Percentiles rank a stretch among this genome's conserved stretches.
phyloP scores from a whole-genome alignment of 78 protist genomes.

The slime mould (Dictyostelium discoideum) region DNA sequence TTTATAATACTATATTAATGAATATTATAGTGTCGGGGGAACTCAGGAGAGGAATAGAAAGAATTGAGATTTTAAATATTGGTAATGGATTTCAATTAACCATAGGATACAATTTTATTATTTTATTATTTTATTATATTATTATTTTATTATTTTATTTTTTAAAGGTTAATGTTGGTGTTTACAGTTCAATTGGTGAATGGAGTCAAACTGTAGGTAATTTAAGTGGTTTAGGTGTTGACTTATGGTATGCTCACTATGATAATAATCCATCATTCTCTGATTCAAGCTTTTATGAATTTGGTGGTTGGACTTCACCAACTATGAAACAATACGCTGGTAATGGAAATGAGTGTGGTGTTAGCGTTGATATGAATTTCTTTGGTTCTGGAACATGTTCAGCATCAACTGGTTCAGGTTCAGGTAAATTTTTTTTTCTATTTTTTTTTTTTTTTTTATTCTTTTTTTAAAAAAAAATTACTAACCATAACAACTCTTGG shows the following conservation, averaged over 20 bases:
- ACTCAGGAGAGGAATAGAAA: background rate
- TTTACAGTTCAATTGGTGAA: slow-evolving; percentile 21
- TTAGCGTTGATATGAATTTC: slow-evolving; percentile 27
- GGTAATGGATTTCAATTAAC: background rate
- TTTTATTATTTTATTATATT: slow-evolving; percentile 16
- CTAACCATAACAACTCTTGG: too few species aligned
- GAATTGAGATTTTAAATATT: background rate
- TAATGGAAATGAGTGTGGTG: slow-evolving; percentile 24
- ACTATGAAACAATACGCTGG: slow-evolving; percentile 45
- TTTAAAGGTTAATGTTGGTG: background rate
- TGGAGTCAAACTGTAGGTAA: slow-evolving; percentile 48
- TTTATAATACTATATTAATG: too few species aligned
- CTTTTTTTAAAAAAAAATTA: too few species aligned
- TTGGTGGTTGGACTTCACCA: slow-evolving; percentile 73
- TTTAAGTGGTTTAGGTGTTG: background rate
- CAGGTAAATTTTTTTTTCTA: background rate
- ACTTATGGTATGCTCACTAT: slow-evolving; percentile 64
- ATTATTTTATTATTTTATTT: slow-evolving; percentile 22
- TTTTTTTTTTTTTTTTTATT: too few species aligned
- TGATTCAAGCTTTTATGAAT: slow-evolving; percentile 2
- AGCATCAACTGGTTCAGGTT: slow-evolving; percentile 2
- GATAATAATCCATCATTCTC: slow-evolving; percentile 35
- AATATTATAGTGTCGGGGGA: too few species aligned
- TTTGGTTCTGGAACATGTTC: background rate
- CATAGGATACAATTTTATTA: background rate